Conservation (phyloP, 805 yeast species). For the Clavispora asparagi region DNA sequence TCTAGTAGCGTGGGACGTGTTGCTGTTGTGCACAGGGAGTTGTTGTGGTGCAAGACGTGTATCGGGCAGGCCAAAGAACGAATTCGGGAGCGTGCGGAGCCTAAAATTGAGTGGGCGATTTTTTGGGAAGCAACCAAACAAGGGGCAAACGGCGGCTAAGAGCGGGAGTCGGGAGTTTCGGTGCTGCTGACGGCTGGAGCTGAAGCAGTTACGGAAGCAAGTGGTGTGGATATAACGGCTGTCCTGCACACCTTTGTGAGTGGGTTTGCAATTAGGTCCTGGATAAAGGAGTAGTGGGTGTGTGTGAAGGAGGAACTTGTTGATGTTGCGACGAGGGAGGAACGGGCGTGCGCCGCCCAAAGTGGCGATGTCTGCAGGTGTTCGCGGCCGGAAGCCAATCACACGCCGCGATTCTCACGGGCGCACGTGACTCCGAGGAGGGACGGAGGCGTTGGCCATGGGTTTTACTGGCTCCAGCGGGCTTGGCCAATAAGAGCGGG, state of each 20-base stretch:
- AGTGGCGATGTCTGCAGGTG: constrained; percentile 6
- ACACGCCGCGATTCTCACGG: neutral
- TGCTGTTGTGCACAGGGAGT: neutral
- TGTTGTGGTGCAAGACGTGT: neutral
- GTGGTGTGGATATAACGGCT: constrained; percentile 17
- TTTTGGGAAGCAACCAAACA: neutral
- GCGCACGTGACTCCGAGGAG: neutral
- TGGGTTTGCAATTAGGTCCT: constrained; percentile 13
- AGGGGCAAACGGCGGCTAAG: neutral
- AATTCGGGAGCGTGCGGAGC: neutral
- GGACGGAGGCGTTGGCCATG: too few relatives aligned
- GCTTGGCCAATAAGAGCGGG: neutral
- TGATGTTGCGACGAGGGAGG: constrained; percentile 12
- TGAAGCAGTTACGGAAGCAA: neutral
- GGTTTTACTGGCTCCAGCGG: neutral
- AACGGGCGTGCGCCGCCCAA: constrained; percentile 12
- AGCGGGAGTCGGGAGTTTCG: neutral
- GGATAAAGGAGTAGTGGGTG: constrained; percentile 20
- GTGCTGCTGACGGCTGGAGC: neutral
- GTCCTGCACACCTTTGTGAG: constrained; percentile 17
- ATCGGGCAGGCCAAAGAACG: neutral
- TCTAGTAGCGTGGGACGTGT: neutral
- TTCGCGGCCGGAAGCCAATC: neutral
- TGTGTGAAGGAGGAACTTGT: constrained; percentile 17
- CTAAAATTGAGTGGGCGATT: neutral